Evolutionary conservation across 2,329 filamentous ascomycete species (phyloP), one percentile per base, ranked within the genome.

Genomic region (Colletotrichum incanum): DNA sequence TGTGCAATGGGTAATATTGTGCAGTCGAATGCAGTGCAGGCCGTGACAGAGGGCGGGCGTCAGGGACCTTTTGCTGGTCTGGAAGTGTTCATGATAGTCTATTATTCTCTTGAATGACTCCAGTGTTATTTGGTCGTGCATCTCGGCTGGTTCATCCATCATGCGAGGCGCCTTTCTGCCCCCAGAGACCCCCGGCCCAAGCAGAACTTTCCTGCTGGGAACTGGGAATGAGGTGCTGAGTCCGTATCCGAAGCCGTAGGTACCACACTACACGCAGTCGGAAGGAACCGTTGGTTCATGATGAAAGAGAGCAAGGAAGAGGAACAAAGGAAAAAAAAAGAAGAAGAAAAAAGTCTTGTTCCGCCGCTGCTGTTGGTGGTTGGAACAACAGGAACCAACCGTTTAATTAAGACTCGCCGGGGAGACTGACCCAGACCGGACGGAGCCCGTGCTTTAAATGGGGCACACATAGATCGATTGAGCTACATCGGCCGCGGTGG

Each of bases 351-450:
- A 50, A 18, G 31, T 52, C 23, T 26, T 39, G 60, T 58, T n/a
- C 31, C 31, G 23, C 37, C 26, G 31, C 5, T 45, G 47, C 43
- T 47, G 67, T 70, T 70, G 62, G 62, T 70, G 50, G 67, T 72
- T 54, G 69, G 54, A 70, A 65, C 31, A 64, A 52, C n/a, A 31
- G 49, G 65, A 72, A 54, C 69, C 69, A 72, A 64, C 66, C 69
- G 60, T 69, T 69, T 65, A 64, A 68, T 60, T 55, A 65, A 70
- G 59, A 69, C 50, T 64, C 18, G 39, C 60, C 59, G 39, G 69
- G 65, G 54, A 69, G 28, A 34, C 16, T 59, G 47, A 64, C 69
- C 69, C 47, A 65, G 65, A 72, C 65, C 47, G 65, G 69, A 69
- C 20, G 28, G 52, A 63, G 59, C 54, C 65, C 66, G 54, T 72